Conservation (phyloP, 2,329 filamentous ascomycete genomes). For the Colletotrichum noveboracense region DNA sequence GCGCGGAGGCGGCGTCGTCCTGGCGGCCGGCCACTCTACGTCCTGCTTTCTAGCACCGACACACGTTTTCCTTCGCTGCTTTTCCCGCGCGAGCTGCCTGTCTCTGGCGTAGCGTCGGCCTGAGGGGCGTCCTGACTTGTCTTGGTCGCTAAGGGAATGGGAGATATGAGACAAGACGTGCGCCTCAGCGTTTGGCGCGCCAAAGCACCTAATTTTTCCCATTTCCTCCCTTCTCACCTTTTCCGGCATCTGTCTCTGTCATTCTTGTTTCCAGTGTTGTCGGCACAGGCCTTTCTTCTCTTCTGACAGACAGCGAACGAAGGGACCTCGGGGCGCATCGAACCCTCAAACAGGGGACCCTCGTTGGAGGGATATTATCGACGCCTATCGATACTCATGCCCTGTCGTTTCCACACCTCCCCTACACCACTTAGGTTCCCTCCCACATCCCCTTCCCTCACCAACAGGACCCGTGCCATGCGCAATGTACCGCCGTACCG, state of each 20-base stretch:
- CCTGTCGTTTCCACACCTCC: neutral
- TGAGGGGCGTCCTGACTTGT: neutral
- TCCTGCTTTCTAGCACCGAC: neutral
- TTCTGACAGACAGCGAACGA: neutral
- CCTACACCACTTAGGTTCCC: neutral
- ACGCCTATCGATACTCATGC: neutral
- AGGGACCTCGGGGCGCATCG: neutral
- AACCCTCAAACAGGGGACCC: neutral
- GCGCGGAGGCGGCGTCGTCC: neutral
- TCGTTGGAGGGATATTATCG: constrained; percentile 4
- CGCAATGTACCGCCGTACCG: neutral
- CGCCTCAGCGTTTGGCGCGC: neutral
- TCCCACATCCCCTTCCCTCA: neutral
- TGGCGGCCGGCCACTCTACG: neutral
- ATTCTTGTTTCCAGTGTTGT: neutral
- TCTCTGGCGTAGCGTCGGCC: neutral
- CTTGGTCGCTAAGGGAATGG: neutral
- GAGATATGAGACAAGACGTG: neutral
- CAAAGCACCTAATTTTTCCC: neutral
- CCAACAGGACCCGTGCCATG: neutral
- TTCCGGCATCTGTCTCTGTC: neutral
- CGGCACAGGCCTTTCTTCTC: neutral
- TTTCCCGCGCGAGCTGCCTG: neutral
- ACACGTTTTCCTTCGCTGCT: neutral
- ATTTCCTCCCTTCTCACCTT: neutral